Base-by-base conservation (phyloP, 495 filamentous ascomycete species). In the Hamigera avellanea region DNA sequence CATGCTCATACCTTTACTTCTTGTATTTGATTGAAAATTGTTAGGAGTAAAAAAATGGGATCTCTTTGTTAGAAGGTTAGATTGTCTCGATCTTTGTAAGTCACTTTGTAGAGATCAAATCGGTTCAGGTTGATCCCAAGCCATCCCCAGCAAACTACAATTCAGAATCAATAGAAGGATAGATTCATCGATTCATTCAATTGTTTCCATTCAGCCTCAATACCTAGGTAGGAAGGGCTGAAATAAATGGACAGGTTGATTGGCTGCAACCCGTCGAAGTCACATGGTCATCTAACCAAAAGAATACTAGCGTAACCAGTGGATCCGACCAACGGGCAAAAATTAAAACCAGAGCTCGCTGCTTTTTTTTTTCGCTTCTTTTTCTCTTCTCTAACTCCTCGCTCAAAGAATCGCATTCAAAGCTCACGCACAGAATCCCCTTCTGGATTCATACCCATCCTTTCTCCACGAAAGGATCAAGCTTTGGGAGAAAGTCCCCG, bases 401-500 rank as follows among this genome's bases (percentile, higher is more conserved):
- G 89, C 76, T 86, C 89, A 76, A 94, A 88, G 81, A 83, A 93
- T 95, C 91, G 91, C 87, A 86, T 75, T 93, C 87, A 81, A 93
- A 96, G 91, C 86, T 83, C 57, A 93, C 91, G 81, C 67, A 93
- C 86, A 78, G 91, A 75, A 59, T 56, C 57, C 46, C 40, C 45
- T 44, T 47, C 45, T 23, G 28, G 17, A 32, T 41, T 43, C 40
- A 41, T 36, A 44, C 54, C 45, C 6, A 19, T 49, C 37, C 48
- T 40, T 41, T 51, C 53, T 49, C 36, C 57, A 62, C 53, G 25
- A 59, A 41, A 47, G 43, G 51, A 53, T 34, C 35, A 49, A 34
- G 86, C 86, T 95, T 94, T 83, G 86, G 91, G 89, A 91, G 86
- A 98, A 98, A 98, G 91, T 98, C 91, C 91, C 88, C 91, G 89